phyloP scores from a whole-genome alignment of 2,329 filamentous ascomycete genomes.

The Aspergillus sp. region DNA sequence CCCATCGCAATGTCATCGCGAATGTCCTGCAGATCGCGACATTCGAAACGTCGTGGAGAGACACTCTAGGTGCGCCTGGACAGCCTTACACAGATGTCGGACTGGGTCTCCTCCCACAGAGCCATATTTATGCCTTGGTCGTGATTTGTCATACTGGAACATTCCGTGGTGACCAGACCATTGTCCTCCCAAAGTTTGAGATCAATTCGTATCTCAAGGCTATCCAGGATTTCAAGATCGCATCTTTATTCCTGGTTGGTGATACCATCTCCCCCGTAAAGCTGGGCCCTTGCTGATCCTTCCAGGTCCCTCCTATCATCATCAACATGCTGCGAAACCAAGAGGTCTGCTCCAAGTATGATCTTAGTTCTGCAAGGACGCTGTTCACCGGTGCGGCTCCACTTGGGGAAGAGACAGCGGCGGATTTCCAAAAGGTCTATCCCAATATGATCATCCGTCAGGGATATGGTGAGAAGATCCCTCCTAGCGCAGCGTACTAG shows the following conservation, averaged over 20 bases:
- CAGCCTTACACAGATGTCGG: slow-evolving; percentile 50
- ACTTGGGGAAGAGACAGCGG: slow-evolving; percentile 68
- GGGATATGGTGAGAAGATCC: slow-evolving; percentile 59
- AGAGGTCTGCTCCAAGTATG: slow-evolving; percentile 61
- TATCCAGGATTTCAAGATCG: slow-evolving; percentile 68
- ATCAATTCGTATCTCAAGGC: slow-evolving; percentile 61
- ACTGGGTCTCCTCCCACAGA: slow-evolving; percentile 73
- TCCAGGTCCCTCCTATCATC: slow-evolving; percentile 75
- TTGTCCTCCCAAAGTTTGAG: slow-evolving; percentile 73
- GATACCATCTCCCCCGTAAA: not conserved
- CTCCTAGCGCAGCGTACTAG: not conserved
- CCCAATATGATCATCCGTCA: slow-evolving; percentile 66
- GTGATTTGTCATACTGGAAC: slow-evolving; percentile 64
- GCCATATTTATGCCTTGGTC: slow-evolving; percentile 77
- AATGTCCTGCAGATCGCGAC: slow-evolving; percentile 64
- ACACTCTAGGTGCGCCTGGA: slow-evolving; percentile 27
- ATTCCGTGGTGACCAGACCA: slow-evolving; percentile 69
- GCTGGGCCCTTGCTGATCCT: not conserved
- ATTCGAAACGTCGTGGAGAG: slow-evolving; percentile 45
- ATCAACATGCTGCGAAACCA: slow-evolving; percentile 69
- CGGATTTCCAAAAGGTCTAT: slow-evolving; percentile 60
- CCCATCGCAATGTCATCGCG: slow-evolving; percentile 73
- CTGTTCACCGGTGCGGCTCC: slow-evolving; percentile 78
- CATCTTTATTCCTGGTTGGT: slow-evolving; percentile 61
- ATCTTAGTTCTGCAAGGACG: slow-evolving; percentile 64